Percentiles rank a stretch among this genome's conserved stretches.
Evolutionary conservation across 441 rosid species (phyloP).

Genomic region (Jatropha multifida): DNA sequence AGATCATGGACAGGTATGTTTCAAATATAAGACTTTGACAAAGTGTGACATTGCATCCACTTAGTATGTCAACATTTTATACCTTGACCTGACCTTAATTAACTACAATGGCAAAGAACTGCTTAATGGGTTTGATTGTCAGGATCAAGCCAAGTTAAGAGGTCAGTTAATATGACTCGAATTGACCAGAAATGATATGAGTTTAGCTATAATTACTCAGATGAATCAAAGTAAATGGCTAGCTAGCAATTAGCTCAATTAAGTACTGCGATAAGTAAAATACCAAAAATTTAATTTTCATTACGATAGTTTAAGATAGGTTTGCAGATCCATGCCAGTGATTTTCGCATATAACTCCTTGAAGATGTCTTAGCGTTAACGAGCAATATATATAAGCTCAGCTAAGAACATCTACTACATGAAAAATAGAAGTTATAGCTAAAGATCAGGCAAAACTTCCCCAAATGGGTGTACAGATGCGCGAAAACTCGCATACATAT

Average conservation of each 20-base stretch:
- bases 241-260: too few relatives aligned
- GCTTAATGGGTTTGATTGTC: neutral
- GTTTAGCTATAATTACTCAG: too few relatives aligned
- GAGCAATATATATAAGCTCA: neutral
- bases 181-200: too few relatives aligned
- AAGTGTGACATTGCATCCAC: neutral
- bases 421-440: neutral
- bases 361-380: neutral
- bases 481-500: neutral
- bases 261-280: too few relatives aligned
- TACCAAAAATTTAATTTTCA: neutral
- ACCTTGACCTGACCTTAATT: neutral
- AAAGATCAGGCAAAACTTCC: conserved; percentile 2
- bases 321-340: neutral
- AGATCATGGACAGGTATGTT: neutral
- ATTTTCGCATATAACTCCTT: neutral
- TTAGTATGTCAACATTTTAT: neutral
- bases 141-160: neutral
- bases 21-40: neutral
- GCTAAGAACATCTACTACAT: neutral
- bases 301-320: neutral
- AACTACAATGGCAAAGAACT: too few relatives aligned
- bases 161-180: too few relatives aligned
- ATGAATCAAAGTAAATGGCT: too few relatives aligned
- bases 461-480: neutral